These are phyloP conservation scores for Lachnellula hyalina DNA, from an alignment of 2,329 filamentous ascomycete species.

Conservation along the genomic window DNA sequence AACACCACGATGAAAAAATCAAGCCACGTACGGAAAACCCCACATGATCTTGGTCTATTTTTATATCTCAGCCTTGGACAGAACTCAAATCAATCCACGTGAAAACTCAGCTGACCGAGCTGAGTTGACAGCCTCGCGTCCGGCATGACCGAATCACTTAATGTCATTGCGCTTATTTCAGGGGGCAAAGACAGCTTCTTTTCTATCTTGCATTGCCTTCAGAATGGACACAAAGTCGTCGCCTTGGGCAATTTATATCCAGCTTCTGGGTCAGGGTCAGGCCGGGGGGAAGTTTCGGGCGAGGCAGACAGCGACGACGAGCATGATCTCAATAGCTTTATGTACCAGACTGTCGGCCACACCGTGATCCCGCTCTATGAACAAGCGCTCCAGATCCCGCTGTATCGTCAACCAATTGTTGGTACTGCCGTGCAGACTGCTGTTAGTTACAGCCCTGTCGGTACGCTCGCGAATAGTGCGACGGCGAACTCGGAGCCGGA, in stretches of 20 bases:
- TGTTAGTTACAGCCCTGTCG: slow-evolving; percentile 56
- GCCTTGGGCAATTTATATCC: slow-evolving; percentile 88
- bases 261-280: slow-evolving; percentile 19
- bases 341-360: slow-evolving; percentile 98
- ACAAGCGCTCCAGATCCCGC: slow-evolving; percentile 69
- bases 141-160: slow-evolving; percentile 46
- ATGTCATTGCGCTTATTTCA: slow-evolving; percentile 89
- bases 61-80: background rate
- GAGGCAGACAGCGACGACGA: slow-evolving; percentile 35
- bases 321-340: slow-evolving; percentile 88
- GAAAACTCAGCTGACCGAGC: slow-evolving; percentile 2
- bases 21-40: background rate
- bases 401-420: slow-evolving; percentile 74
- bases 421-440: slow-evolving; percentile 66
- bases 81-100: background rate
- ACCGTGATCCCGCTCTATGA: slow-evolving; percentile 80
- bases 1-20: background rate
- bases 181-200: slow-evolving; percentile 97
- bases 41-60: background rate
- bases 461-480: background rate
- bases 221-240: slow-evolving; percentile 78
- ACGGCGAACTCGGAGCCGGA: background rate
- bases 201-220: slow-evolving; percentile 82
- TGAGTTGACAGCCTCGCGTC: background rate
- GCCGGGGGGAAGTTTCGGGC: slow-evolving; percentile 2